Percentiles rank a stretch among this genome's conserved stretches.
Conservation (phyloP, 192 early-diverging fungal species). For the Podochytrium sp. region DNA sequence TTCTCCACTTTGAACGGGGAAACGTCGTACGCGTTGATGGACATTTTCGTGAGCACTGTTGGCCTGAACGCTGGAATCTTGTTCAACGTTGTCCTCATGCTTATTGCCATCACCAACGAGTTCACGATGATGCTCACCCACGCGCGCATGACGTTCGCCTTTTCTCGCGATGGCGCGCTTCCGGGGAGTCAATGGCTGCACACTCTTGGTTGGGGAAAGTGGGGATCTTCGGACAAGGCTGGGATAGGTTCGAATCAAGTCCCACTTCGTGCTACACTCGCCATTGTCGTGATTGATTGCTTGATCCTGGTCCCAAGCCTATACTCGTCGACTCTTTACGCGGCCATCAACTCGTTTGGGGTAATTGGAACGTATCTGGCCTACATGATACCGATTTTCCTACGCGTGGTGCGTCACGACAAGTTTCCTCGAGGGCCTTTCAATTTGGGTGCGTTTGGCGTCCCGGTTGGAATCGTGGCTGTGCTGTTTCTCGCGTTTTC, state of each 20-base stretch:
- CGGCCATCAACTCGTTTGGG: constrained; percentile 33
- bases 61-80: constrained; percentile 2
- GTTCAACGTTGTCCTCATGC: constrained; percentile 29
- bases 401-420: background rate
- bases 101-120: constrained; percentile 29
- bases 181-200: constrained; percentile 30
- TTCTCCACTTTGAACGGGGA: background rate
- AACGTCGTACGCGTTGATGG: constrained; percentile 23
- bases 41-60: constrained; percentile 24
- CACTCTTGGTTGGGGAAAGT: background rate
- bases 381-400: constrained; percentile 15
- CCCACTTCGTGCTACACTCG: constrained; percentile 8
- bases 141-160: constrained; percentile 31
- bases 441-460: constrained; percentile 9
- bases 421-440: constrained; percentile 25
- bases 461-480: constrained; percentile 20
- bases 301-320: constrained; percentile 25
- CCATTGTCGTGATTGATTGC: constrained; percentile 18
- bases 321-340: constrained; percentile 12
- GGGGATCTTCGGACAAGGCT: background rate
- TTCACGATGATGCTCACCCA: constrained; percentile 27
- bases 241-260: constrained; percentile 12
- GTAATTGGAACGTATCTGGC: constrained; percentile 32
- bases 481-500: constrained; percentile 7
- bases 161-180: constrained; percentile 27